Base-by-base conservation (phyloP, 2,329 filamentous ascomycete genomes). In the Fusarium ramigenum region DNA sequence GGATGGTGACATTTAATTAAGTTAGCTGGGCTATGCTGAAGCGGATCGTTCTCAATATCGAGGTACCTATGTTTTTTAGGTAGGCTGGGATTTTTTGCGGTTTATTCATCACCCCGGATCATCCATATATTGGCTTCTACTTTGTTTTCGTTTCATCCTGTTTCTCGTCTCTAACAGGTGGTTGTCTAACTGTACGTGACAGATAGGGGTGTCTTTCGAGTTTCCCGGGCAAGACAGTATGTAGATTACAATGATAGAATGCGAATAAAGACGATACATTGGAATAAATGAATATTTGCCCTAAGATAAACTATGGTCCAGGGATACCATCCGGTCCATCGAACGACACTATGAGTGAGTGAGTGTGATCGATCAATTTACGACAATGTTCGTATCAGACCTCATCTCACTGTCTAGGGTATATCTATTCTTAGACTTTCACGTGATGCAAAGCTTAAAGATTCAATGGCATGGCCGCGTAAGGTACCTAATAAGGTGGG, bases 371-470 rank as follows among this genome's bases (percentile, higher is more conserved):
- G 47, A 32, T 64, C 37, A 28, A 44, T 52, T 16, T 39, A 30
- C 14, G 39, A 34, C 50, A 25, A 50, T 65, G 44, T 66, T 61
- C 61, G 40, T 70, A 52, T 70, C 16, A 23, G 28, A 36, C 30
- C 49, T 40, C 18, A 42, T 28, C 25, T 39, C 28, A 12, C 19
- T 40, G 37, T 40, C 39, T 40, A 40, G 12, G 21, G 19, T 40
- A 40, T 43, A 18, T 37, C 69, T 72, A 72, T 68, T 40, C 67
- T 72, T 72, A 72, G 42, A 54, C 32, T 54, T 44, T 32, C 61
- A 74, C 66, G 70, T 67, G 66, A 63, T 66, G 37, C 11, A 19
- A 21, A 59, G 25, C n/a, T 53, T 28, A 8, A 21, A 28, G 50
- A 16, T 28, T 28, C 28, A 28, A 28, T 53, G 28, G 46, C 28